Percentiles rank a stretch among this genome's conserved stretches.
These are phyloP conservation scores for Naganishia kalamii DNA, from an alignment of 768 basidiomycete genomes.

Conservation along the genomic window DNA sequence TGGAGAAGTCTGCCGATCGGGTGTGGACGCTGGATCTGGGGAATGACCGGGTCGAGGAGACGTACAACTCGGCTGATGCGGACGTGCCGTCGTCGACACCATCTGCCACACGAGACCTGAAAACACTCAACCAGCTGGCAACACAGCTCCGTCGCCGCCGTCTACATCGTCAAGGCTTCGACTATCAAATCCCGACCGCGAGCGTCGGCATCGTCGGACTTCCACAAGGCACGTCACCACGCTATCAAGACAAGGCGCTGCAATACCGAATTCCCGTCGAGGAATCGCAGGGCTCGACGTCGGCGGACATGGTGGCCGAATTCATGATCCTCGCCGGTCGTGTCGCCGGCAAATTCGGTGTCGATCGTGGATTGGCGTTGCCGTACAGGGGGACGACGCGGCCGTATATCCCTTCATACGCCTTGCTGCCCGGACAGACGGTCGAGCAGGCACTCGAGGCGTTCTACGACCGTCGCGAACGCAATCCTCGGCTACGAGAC, in stretches of 20 bases:
- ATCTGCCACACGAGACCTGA: not conserved
- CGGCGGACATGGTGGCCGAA: slow-evolving; percentile 58
- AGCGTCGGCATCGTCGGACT: slow-evolving; percentile 1
- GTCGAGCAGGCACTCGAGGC: slow-evolving; percentile 47
- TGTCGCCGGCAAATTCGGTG: slow-evolving; percentile 65
- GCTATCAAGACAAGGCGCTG: not conserved
- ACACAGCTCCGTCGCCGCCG: slow-evolving; percentile 16
- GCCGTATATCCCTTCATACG: slow-evolving; percentile 30
- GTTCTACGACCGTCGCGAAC: slow-evolving; percentile 54
- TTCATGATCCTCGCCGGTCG: slow-evolving; percentile 74
- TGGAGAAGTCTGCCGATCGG: not conserved
- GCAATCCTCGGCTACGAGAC: slow-evolving; percentile 35
- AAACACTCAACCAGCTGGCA: not conserved
- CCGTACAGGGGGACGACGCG: slow-evolving; percentile 54
- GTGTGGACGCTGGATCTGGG: slow-evolving; percentile 11
- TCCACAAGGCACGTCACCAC: not conserved
- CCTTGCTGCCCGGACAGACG: slow-evolving; percentile 22
- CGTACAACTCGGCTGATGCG: not conserved
- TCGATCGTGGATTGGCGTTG: slow-evolving; percentile 58
- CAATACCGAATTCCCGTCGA: not conserved
- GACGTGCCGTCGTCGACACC: not conserved
- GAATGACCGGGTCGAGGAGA: not conserved
- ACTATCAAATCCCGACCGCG: slow-evolving; percentile 13
- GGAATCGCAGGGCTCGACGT: not conserved
- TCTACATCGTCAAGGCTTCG: slow-evolving; percentile 17